Conservation (phyloP, 1,139 yeast species). For the Geotrichum aggregatum region DNA sequence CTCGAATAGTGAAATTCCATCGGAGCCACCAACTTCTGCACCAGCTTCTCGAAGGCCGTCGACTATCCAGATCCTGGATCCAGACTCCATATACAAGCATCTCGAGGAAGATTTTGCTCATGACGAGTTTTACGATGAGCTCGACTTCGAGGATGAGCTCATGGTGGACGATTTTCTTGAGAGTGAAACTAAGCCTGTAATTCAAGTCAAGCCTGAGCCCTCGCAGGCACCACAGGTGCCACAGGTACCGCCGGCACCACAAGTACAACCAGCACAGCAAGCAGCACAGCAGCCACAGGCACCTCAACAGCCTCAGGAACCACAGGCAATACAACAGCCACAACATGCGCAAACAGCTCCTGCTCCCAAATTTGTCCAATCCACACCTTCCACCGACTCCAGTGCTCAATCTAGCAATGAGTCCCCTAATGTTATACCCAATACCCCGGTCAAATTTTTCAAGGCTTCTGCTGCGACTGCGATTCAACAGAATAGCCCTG, state of each 20-base stretch:
- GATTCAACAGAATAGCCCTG: slow-evolving; percentile 46
- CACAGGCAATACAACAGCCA: not conserved
- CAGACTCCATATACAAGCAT: slow-evolving; percentile 14
- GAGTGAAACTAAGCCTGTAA: slow-evolving; percentile 3
- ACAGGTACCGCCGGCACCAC: not conserved
- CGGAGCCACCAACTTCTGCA: not conserved
- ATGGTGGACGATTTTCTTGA: slow-evolving; percentile 8
- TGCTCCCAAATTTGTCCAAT: not conserved
- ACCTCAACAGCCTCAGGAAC: not conserved
- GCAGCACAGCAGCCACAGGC: not conserved
- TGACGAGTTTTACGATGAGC: slow-evolving; percentile 12
- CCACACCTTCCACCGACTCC: slow-evolving; percentile 1
- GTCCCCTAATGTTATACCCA: not conserved
- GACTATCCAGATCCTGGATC: slow-evolving; percentile 12
- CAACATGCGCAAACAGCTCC: not conserved
- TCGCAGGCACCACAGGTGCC: not conserved
- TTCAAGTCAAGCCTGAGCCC: not conserved
- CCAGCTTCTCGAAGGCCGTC: not conserved
- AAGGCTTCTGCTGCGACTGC: slow-evolving; percentile 20
- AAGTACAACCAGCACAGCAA: not conserved
- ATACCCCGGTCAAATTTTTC: slow-evolving; percentile 19
- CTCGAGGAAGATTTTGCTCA: slow-evolving; percentile 13
- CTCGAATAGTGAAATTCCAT: not conserved
- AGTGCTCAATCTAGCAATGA: not conserved
- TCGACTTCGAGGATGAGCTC: slow-evolving; percentile 8